Evolutionary conservation across 495 filamentous ascomycete species (phyloP).

Genomic region (Massariosphaeria phaeospora): DNA sequence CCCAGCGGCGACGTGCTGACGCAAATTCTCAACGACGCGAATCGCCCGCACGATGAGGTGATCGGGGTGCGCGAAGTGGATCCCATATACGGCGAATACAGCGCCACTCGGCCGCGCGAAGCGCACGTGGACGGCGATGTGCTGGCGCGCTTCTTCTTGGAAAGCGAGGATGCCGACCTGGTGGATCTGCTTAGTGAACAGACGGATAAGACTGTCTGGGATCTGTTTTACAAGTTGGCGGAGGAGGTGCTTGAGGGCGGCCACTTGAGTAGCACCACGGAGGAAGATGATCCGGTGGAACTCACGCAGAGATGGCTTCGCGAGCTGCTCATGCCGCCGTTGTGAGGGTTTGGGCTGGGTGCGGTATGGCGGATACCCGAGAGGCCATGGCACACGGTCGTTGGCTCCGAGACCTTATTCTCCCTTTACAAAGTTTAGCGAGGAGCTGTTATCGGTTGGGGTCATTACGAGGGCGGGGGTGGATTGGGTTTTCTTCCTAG

Average conservation of each 20-base stretch:
- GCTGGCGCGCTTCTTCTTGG: neutral
- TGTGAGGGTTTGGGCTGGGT: neutral
- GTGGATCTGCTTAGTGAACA: neutral
- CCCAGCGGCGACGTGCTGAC: neutral
- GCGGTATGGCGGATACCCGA: no score
- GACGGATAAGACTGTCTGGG: neutral
- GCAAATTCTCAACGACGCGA: neutral
- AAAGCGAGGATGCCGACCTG: neutral
- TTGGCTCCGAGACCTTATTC: no score
- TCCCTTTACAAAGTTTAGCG: no score
- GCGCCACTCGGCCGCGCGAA: neutral
- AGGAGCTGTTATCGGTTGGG: no score
- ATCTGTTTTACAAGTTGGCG: neutral
- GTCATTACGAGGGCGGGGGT: no score
- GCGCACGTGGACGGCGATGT: slow-evolving; percentile 15
- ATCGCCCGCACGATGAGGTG: neutral
- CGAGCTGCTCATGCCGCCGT: slow-evolving; percentile 4
- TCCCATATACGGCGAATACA: neutral
- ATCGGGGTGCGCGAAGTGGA: slow-evolving; percentile 1
- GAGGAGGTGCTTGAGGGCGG: neutral
- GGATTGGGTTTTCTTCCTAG: no score
- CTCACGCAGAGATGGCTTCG: neutral
- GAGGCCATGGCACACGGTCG: no score
- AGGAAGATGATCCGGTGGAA: neutral
- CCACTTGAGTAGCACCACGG: neutral